phyloP scores from a whole-genome alignment of 768 basidiomycete species.

The Naganishia vishniacii region DNA sequence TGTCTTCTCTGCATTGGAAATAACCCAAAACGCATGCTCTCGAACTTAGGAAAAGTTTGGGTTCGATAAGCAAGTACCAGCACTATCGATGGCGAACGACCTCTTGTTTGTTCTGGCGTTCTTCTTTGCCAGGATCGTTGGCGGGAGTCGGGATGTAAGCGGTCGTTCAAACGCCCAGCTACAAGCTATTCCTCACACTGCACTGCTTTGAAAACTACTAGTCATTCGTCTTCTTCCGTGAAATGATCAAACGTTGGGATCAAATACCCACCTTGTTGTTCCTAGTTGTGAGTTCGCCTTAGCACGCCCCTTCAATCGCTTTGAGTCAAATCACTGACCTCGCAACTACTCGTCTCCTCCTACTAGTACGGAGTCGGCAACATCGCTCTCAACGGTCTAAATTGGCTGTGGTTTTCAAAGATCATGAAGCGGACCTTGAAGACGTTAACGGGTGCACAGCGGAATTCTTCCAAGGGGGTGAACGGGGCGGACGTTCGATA shows the following conservation, averaged over 20 bases:
- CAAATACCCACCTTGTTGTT: conserved; percentile 54
- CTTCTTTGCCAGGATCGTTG: conserved; percentile 65
- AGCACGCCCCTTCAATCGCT: conserved; percentile 28
- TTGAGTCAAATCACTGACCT: conserved; percentile 2
- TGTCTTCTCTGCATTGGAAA: not conserved
- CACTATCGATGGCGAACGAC: conserved; percentile 67
- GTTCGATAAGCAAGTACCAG: conserved; percentile 67
- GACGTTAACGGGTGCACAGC: not conserved
- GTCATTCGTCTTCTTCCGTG: conserved; percentile 65
- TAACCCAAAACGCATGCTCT: not conserved
- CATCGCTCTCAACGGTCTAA: conserved; percentile 63
- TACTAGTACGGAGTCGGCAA: conserved; percentile 58
- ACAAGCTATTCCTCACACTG: conserved; percentile 42
- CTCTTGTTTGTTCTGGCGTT: conserved; percentile 62
- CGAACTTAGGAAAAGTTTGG: conserved; percentile 37
- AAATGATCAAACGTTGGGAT: conserved; percentile 57
- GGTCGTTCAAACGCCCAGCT: conserved; percentile 22
- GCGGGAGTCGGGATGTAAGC: conserved; percentile 55
- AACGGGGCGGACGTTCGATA: no score
- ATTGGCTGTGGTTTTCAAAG: conserved; percentile 54
- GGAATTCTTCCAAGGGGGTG: not conserved
- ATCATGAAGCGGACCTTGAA: conserved; percentile 39
- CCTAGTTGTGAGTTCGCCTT: conserved; percentile 26
- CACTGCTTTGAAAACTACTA: conserved; percentile 40
- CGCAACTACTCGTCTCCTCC: not conserved